Base-by-base conservation (phyloP, 331 rosid genomes). In the Phaseolus coccineus region DNA sequence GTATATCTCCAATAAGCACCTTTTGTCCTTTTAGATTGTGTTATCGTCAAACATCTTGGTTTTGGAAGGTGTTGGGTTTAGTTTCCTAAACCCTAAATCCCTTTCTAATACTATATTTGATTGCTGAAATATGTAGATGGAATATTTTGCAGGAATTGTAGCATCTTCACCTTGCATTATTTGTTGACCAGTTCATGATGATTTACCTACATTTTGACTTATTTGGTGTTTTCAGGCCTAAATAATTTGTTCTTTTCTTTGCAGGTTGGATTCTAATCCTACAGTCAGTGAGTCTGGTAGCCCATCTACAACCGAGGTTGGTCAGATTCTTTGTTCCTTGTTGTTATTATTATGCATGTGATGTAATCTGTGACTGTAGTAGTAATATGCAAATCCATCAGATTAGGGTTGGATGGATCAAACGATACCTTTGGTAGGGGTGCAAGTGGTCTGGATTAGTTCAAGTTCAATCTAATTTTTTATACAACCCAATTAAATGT, bases 181-280 rank as follows among this genome's bases (percentile, higher is more conserved):
- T 27, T 77, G 50, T 61, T 71, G 79, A 64, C 44, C 64, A 19
- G 39, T 56, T 13, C 71, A 42, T 83, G 30, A 74, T 59, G 22
- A 48, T 73, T 27, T 78, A 57, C 52, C 4, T 25, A 35, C 42
- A 55, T 46, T 80, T 65, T 40, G 67, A 47, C 53, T 12, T 55
- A 55, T 69, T 35, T 11, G 50, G 40, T 59, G 19, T 35, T 81
- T 78, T 46, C 72, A 37, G 55, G 53, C 76, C 61, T 83, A 62
- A 55, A 40, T 69, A 53, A 62, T 51, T 27, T 86, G 52, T 80
- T 78, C 61, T 75, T 87, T 79, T 47, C 80, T 33, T 83, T 86
- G 85, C 87, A 93, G 97, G 90, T 53, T 86, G 77, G 91, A 84
- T 67, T 37, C 56, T 74, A 84, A 82, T 77, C 82, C 74, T 69